These are phyloP conservation scores for Nidularia pulvinata DNA, from an alignment of 768 basidiomycete species.

Conservation along the genomic window DNA sequence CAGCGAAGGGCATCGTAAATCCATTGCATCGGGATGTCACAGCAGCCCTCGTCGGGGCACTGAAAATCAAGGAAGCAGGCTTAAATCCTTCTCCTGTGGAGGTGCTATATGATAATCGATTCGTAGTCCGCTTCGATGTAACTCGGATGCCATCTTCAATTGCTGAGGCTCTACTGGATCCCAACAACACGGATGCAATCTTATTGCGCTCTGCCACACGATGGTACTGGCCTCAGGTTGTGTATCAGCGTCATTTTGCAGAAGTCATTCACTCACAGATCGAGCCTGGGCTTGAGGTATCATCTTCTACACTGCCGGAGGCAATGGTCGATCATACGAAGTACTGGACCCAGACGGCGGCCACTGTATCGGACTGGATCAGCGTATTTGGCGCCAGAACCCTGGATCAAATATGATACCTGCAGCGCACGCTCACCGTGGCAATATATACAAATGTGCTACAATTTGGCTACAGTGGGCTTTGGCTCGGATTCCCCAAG, in stretches of 20 bases:
- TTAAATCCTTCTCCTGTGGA: conserved; percentile 18
- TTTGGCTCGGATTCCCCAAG: conserved; percentile 7
- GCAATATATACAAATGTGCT: too few relatives aligned
- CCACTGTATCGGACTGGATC: conserved; percentile 36
- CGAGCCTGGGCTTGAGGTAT: too few relatives aligned
- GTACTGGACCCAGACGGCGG: not conserved
- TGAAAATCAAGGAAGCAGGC: conserved; percentile 10
- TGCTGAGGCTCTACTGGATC: conserved; percentile 15
- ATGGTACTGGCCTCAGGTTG: conserved; percentile 50
- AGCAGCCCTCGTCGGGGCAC: conserved; percentile 10
- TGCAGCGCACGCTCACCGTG: too few relatives aligned
- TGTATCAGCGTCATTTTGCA: too few relatives aligned
- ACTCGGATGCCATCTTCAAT: conserved; percentile 38
- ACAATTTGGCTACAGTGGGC: not conserved
- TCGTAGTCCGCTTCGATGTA: conserved; percentile 48
- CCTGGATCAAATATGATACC: conserved; percentile 24
- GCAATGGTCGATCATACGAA: not conserved
- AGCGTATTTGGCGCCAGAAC: conserved; percentile 37
- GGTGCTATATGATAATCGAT: conserved; percentile 68
- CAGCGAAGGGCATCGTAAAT: conserved; percentile 10
- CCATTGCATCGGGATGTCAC: conserved; percentile 44
- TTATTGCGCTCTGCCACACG: conserved; percentile 24
- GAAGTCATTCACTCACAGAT: too few relatives aligned
- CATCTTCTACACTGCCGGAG: too few relatives aligned
- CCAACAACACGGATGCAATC: conserved; percentile 15